A percentile compares a stretch with the other conserved stretches of the same genome.
Conservation (phyloP, 2,329 filamentous ascomycete genomes). For the Sclerotinia subarctica region DNA sequence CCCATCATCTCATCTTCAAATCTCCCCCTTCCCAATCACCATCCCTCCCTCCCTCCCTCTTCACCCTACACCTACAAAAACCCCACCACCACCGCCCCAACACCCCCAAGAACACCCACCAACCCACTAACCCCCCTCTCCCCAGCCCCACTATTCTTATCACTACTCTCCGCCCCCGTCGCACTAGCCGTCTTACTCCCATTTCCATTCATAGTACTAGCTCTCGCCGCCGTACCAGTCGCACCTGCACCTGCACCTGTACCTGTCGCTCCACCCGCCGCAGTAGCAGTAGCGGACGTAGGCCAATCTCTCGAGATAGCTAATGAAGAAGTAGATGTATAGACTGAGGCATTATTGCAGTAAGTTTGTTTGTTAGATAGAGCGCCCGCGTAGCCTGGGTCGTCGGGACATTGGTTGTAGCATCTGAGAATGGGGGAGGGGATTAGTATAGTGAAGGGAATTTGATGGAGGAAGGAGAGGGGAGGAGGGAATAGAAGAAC, state of each 20-base stretch:
- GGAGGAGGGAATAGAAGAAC: not conserved
- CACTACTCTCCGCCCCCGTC: not conserved
- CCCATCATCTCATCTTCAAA: not conserved
- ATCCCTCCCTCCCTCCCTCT: not conserved
- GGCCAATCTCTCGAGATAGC: slow-evolving; percentile 27
- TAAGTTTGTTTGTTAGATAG: slow-evolving; percentile 29
- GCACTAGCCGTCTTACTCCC: slow-evolving; percentile 22
- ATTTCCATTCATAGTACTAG: slow-evolving; percentile 16
- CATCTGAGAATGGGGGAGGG: slow-evolving; percentile 42
- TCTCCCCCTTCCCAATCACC: no score
- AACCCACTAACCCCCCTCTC: not conserved
- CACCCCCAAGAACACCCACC: not conserved
- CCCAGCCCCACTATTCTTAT: not conserved
- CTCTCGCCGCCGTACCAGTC: slow-evolving; percentile 12
- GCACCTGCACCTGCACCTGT: slow-evolving; percentile 11
- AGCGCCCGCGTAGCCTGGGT: slow-evolving; percentile 36
- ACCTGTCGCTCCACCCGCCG: not conserved
- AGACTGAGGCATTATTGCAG: slow-evolving; percentile 32
- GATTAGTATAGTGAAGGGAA: not conserved
- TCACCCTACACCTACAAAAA: not conserved
- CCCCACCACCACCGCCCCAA: not conserved
- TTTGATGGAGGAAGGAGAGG: not conserved
- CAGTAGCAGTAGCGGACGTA: slow-evolving; percentile 18
- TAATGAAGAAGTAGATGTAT: slow-evolving; percentile 25
- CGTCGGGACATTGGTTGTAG: slow-evolving; percentile 62